These are phyloP conservation scores for Tolypocladium guangdongense DNA, from an alignment of 2,329 filamentous ascomycete genomes.

Conservation along the genomic window DNA sequence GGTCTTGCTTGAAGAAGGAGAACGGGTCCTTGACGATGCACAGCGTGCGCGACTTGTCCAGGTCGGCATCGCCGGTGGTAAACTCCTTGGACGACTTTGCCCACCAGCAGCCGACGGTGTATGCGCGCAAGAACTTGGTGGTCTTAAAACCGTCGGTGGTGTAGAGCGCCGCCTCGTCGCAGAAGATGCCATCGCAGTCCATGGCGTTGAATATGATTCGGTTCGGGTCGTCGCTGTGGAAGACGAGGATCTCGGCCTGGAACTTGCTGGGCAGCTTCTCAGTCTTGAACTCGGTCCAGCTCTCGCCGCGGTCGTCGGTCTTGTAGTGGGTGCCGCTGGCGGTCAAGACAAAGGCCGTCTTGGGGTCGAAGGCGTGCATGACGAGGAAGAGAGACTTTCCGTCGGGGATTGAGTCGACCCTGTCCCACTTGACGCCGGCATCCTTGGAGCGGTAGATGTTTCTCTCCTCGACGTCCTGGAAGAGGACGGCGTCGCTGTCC, in stretches of 20 bases:
- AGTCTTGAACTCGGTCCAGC: conserved; percentile 66
- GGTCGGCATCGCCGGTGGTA: conserved; percentile 51
- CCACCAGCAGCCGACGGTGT: conserved; percentile 75
- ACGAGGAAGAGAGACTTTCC: conserved; percentile 52
- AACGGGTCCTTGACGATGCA: conserved; percentile 70
- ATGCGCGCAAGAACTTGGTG: conserved; percentile 52
- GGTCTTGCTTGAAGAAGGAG: conserved; percentile 60
- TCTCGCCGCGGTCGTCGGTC: conserved; percentile 72
- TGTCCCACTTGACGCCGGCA: conserved; percentile 68
- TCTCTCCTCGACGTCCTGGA: conserved; percentile 53
- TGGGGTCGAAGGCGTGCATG: conserved; percentile 68
- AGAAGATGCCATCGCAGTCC: conserved; percentile 54
- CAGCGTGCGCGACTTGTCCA: conserved; percentile 61
- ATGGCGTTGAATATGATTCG: conserved; percentile 78
- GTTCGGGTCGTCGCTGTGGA: conserved; percentile 74
- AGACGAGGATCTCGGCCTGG: conserved; percentile 46
- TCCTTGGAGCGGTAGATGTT: conserved; percentile 70
- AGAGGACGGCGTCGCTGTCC: conserved; percentile 71
- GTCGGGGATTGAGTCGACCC: conserved; percentile 52
- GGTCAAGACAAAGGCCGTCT: conserved; percentile 73
- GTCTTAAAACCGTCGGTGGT: conserved; percentile 78
- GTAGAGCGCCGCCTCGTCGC: conserved; percentile 56
- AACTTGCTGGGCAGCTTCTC: conserved; percentile 45
- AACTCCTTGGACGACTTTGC: conserved; percentile 70
- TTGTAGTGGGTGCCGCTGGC: conserved; percentile 62